Conservation (phyloP, 2,329 filamentous ascomycete genomes). For the Botrytis tulipae region DNA sequence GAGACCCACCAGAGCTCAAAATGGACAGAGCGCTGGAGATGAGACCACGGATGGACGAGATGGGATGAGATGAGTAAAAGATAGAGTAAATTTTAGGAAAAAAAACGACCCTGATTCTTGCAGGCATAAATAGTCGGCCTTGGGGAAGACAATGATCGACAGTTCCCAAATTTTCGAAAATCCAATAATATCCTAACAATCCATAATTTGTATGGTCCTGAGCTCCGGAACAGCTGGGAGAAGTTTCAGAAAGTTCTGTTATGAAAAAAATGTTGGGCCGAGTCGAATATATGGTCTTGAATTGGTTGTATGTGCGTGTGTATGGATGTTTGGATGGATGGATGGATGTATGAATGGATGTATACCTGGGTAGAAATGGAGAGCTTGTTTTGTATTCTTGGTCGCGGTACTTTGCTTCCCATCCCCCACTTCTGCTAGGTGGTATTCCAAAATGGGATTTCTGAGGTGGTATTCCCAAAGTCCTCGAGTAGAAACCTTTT, state of each 20-base stretch:
- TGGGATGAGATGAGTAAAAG: neutral
- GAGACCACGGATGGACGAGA: neutral
- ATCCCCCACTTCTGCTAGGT: slow-evolving; percentile 11
- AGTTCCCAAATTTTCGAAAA: neutral
- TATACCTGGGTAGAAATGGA: neutral
- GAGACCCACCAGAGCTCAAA: slow-evolving; percentile 1
- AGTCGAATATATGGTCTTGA: neutral
- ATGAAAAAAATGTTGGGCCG: neutral
- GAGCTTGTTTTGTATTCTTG: neutral
- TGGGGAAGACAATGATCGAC: slow-evolving; percentile 10
- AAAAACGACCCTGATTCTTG: neutral
- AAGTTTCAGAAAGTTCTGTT: slow-evolving; percentile 10
- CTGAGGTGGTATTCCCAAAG: neutral
- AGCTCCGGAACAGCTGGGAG: neutral
- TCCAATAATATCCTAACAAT: slow-evolving; percentile 2
- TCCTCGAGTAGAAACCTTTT: neutral
- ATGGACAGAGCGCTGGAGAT: neutral
- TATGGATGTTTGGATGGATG: neutral
- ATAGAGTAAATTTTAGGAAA: neutral
- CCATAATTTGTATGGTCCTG: neutral
- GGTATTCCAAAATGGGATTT: neutral
- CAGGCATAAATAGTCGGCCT: neutral
- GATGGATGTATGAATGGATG: neutral
- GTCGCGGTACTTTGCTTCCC: neutral
- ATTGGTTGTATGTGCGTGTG: neutral